Percentiles rank a stretch among this genome's conserved stretches.
Conservation (phyloP, 106 monocot species). For the Dioscorea alata region DNA sequence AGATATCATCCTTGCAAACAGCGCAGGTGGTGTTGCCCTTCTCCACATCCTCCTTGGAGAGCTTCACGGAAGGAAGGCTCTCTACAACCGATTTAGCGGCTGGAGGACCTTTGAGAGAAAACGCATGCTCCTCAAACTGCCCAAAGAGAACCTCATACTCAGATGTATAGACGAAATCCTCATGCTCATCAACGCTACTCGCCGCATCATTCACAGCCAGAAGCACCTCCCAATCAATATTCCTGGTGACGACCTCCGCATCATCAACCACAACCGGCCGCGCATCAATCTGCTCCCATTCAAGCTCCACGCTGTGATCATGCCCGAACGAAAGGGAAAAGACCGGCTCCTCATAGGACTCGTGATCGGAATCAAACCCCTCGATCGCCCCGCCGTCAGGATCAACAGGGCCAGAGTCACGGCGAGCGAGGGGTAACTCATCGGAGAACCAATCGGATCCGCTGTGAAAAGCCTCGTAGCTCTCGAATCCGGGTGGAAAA, state of each 20-base stretch:
- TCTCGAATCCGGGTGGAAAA: too few species aligned
- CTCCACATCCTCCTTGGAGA: conserved; percentile 34
- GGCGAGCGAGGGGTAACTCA: conserved; percentile 17
- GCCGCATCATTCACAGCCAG: conserved; percentile 30
- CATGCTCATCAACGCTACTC: conserved; percentile 39
- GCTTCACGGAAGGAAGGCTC: conserved; percentile 45
- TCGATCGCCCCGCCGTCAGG: conserved; percentile 17
- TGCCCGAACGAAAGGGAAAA: conserved; percentile 9
- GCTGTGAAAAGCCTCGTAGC: too few species aligned
- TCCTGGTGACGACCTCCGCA: conserved; percentile 6
- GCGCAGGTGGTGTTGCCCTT: conserved; percentile 39
- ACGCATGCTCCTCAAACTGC: conserved; percentile 53
- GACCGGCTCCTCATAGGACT: conserved; percentile 40
- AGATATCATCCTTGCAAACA: conserved; percentile 74
- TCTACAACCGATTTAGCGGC: conserved; percentile 62
- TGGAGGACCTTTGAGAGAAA: conserved; percentile 47
- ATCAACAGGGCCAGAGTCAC: not conserved
- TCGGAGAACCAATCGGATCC: conserved; percentile 24
- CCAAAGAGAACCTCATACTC: conserved; percentile 69
- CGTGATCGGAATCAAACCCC: conserved; percentile 33
- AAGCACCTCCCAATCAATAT: conserved; percentile 73
- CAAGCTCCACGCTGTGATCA: conserved; percentile 41
- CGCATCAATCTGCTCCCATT: conserved; percentile 77
- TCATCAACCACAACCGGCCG: conserved; percentile 6
- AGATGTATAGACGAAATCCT: conserved; percentile 55